phyloP scores from a whole-genome alignment of 2,329 filamentous ascomycete species.

The Trichoderma simmonsii region DNA sequence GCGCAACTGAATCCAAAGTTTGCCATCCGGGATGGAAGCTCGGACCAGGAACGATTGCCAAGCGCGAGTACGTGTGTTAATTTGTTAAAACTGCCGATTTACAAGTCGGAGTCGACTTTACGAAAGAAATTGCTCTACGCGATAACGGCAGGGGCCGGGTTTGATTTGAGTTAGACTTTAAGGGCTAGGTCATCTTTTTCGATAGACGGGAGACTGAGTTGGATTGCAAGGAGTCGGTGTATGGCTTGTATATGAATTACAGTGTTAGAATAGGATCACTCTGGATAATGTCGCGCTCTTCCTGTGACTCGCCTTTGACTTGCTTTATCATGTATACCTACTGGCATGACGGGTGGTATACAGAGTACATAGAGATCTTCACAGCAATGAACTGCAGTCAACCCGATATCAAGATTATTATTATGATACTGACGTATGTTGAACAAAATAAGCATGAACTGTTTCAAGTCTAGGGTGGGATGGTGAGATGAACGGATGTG shows the following conservation, averaged over 20 bases:
- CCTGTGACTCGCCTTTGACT: not conserved
- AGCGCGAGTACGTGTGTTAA: conserved; percentile 97
- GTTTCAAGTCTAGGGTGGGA: not conserved
- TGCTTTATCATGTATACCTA: not conserved
- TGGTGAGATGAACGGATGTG: not conserved
- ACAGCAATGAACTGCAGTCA: not conserved
- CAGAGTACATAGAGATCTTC: not conserved
- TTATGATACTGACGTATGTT: not conserved
- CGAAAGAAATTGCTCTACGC: conserved; percentile 85
- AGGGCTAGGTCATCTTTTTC: not conserved
- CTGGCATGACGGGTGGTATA: not conserved
- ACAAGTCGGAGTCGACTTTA: conserved; percentile 62
- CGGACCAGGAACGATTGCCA: conserved; percentile 67
- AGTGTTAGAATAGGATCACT: not conserved
- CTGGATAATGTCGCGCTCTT: not conserved
- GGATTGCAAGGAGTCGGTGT: not conserved
- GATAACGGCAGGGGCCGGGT: conserved; percentile 84
- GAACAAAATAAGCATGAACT: not conserved
- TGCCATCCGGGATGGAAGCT: conserved; percentile 74
- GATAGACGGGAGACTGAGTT: conserved; percentile 3
- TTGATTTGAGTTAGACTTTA: conserved; percentile 65
- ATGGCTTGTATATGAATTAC: not conserved
- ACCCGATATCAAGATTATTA: not conserved
- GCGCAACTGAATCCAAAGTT: conserved; percentile 80
- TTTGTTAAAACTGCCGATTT: conserved; percentile 84